These are phyloP conservation scores for Pichia phayaonensis DNA, from an alignment of 805 yeast genomes.

Conservation along the genomic window DNA sequence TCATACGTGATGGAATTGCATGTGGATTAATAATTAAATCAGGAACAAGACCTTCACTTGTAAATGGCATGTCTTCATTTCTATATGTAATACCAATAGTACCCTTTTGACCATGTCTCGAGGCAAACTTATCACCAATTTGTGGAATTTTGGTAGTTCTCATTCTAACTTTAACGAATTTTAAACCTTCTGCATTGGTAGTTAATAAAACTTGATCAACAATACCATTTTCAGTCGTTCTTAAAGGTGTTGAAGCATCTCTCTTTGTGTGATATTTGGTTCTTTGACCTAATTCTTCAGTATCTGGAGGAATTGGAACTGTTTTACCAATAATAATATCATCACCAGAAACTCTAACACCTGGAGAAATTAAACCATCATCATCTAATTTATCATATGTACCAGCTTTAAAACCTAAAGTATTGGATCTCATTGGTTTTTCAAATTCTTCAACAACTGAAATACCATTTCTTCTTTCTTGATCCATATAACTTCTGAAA, in stretches of 20 bases:
- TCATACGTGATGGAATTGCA: slow-evolving; percentile 99
- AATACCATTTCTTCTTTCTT: slow-evolving; percentile 98
- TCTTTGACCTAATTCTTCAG: slow-evolving; percentile 97
- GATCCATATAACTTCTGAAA: slow-evolving; percentile 97
- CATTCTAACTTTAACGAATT: slow-evolving; percentile 96
- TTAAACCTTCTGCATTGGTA: slow-evolving; percentile 96
- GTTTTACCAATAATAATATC: slow-evolving; percentile 98
- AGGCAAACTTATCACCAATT: slow-evolving; percentile 98
- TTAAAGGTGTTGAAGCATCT: slow-evolving; percentile 95
- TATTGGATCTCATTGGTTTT: slow-evolving; percentile 91
- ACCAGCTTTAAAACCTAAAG: slow-evolving; percentile 93
- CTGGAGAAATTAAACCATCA: slow-evolving; percentile 97
- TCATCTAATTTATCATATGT: slow-evolving; percentile 97
- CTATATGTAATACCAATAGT: slow-evolving; percentile 98
- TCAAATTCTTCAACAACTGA: slow-evolving; percentile 96
- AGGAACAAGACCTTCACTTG: slow-evolving; percentile 92
- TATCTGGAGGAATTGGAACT: slow-evolving; percentile 98
- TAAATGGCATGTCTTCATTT: slow-evolving; percentile 98
- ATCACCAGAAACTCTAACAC: slow-evolving; percentile 97
- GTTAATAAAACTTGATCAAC: slow-evolving; percentile 96
- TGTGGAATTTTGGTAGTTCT: slow-evolving; percentile 98
- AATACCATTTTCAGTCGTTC: slow-evolving; percentile 96
- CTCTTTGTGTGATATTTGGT: slow-evolving; percentile 97
- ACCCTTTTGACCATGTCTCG: slow-evolving; percentile 99
- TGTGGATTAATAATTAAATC: slow-evolving; percentile 97